phyloP scores from a whole-genome alignment of 148 eudicot species.

The Chenopodium quinoa region DNA sequence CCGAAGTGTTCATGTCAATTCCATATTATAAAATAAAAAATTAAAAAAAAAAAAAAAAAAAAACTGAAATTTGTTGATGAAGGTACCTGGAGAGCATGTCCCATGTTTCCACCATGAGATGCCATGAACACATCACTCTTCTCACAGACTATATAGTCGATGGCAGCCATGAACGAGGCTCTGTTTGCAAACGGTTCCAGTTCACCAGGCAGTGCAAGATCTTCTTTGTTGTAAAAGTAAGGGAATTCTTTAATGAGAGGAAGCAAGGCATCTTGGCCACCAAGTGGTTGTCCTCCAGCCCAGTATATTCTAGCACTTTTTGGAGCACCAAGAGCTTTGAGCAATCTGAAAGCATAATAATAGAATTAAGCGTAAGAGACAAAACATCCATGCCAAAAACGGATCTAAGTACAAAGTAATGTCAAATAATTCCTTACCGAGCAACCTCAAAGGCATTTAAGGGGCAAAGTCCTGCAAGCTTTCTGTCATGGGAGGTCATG shows the following conservation, averaged over 20 bases:
- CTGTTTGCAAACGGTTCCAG: slow-evolving; percentile 58
- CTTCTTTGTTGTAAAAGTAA: slow-evolving; percentile 81
- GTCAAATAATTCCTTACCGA: slow-evolving; percentile 40
- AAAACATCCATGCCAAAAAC: not conserved
- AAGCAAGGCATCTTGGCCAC: slow-evolving; percentile 74
- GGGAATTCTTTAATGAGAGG: slow-evolving; percentile 71
- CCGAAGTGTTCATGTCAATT: not conserved
- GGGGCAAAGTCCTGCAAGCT: slow-evolving; percentile 95
- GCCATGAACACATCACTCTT: slow-evolving; percentile 92
- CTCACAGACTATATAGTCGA: slow-evolving; percentile 88
- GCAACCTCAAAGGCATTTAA: slow-evolving; percentile 83
- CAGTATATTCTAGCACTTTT: slow-evolving; percentile 67
- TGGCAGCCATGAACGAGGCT: slow-evolving; percentile 87
- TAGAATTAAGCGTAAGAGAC: not conserved
- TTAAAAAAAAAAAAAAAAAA: not conserved
- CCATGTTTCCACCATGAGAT: slow-evolving; percentile 98
- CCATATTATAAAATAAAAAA: not conserved
- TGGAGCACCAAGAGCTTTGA: slow-evolving; percentile 89
- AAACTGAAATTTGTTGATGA: not conserved
- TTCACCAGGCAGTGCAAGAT: slow-evolving; percentile 77
- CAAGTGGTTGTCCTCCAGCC: slow-evolving; percentile 94
- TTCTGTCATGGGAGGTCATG: slow-evolving; percentile 85
- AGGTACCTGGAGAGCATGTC: slow-evolving; percentile 84
- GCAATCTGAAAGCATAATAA: slow-evolving; percentile 53
- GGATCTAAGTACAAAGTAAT: not conserved